Conservation (phyloP, 2,329 filamentous ascomycete species). For the Alternaria incomplexa region DNA sequence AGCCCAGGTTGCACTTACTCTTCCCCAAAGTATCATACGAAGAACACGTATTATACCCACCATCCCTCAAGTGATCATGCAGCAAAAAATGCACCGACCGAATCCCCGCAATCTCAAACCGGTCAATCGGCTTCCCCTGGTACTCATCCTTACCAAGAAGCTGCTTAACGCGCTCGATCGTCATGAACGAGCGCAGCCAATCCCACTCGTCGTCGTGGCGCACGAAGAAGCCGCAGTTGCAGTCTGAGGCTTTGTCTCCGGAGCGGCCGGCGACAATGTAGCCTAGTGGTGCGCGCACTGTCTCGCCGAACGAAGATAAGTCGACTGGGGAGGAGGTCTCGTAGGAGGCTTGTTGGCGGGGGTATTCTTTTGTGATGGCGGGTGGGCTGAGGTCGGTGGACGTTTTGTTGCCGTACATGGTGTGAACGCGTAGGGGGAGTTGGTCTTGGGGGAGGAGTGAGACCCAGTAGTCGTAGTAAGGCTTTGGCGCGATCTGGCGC, state of each 20-base stretch:
- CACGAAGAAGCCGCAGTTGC: slow-evolving; percentile 48
- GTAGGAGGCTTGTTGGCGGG: slow-evolving; percentile 32
- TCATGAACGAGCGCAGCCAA: slow-evolving; percentile 41
- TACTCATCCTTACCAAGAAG: slow-evolving; percentile 40
- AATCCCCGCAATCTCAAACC: slow-evolving; percentile 11
- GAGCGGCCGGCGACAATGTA: slow-evolving; percentile 55
- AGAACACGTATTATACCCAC: slow-evolving; percentile 31
- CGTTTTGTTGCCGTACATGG: slow-evolving; percentile 16
- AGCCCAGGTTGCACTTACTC: slow-evolving; percentile 3
- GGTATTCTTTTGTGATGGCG: slow-evolving; percentile 21
- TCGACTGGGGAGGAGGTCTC: slow-evolving; percentile 31
- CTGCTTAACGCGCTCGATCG: slow-evolving; percentile 29
- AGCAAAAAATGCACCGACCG: slow-evolving; percentile 49
- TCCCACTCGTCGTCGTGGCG: slow-evolving; percentile 40
- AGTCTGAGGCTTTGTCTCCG: slow-evolving; percentile 46
- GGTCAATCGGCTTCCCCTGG: slow-evolving; percentile 17
- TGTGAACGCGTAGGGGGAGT: slow-evolving; percentile 24
- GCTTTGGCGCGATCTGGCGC: slow-evolving; percentile 27
- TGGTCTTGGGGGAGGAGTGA: slow-evolving; percentile 31
- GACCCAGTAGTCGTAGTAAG: slow-evolving; percentile 38
- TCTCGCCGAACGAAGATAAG: slow-evolving; percentile 22
- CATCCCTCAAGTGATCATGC: slow-evolving; percentile 52
- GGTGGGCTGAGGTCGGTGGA: slow-evolving; percentile 18
- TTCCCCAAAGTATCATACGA: slow-evolving; percentile 11
- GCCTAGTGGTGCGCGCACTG: slow-evolving; percentile 47